A percentile compares a stretch with the other conserved stretches of the same genome.
Evolutionary conservation across 257 asterid genomes (phyloP).

Genomic region (Gentiana macrophylla): DNA sequence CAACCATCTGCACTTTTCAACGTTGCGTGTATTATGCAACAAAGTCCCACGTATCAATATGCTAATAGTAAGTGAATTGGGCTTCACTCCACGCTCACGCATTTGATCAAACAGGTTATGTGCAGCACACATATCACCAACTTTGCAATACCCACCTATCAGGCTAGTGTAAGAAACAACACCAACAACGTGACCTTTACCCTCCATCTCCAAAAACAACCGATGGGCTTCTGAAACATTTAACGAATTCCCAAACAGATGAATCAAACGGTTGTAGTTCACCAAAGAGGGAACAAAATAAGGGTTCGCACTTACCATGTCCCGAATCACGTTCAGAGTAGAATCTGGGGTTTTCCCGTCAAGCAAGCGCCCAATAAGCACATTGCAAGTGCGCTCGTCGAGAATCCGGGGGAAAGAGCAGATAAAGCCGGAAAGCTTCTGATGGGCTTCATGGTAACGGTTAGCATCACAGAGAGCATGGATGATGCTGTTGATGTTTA

Average conservation of each 20-base stretch:
- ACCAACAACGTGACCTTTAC: constrained; percentile 52
- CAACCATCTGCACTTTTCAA: constrained; percentile 35
- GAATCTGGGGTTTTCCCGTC: constrained; percentile 31
- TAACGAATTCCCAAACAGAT: constrained; percentile 41
- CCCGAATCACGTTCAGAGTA: constrained; percentile 37
- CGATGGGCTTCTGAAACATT: constrained; percentile 42
- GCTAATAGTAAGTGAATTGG: constrained; percentile 48
- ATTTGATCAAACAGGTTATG: constrained; percentile 71
- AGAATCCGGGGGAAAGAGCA: constrained; percentile 28
- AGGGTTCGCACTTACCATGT: constrained; percentile 43
- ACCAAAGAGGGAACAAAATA: constrained; percentile 68
- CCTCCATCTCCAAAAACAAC: constrained; percentile 46
- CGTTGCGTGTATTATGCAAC: constrained; percentile 25
- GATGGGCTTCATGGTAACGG: constrained; percentile 69
- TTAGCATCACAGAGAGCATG: constrained; percentile 59
- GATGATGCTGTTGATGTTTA: constrained; percentile 56
- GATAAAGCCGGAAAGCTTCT: constrained; percentile 27
- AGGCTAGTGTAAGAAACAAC: constrained; percentile 72
- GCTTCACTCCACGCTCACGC: constrained; percentile 35
- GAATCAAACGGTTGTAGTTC: constrained; percentile 67
- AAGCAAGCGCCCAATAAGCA: constrained; percentile 67
- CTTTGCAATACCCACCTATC: constrained; percentile 49
- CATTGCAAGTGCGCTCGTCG: constrained; percentile 81
- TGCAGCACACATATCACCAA: constrained; percentile 37
- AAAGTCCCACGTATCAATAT: constrained; percentile 43